Base-by-base conservation (phyloP, 2,329 filamentous ascomycete species). In the Talaromyces albobiverticillius region DNA sequence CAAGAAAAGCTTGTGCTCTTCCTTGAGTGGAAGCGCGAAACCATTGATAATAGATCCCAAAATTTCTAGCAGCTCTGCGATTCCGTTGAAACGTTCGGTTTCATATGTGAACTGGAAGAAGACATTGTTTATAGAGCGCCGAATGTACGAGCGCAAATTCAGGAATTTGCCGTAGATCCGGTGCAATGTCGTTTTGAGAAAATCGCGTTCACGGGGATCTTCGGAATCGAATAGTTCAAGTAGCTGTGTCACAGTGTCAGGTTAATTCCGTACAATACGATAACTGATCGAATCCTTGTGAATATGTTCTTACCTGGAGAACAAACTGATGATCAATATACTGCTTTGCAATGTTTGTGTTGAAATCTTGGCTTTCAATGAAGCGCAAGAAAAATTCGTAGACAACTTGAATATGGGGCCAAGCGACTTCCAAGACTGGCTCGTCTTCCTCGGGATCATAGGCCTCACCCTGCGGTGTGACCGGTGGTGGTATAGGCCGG, bases 91-190 rank as follows among this genome's bases (percentile, higher is more conserved):
- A 56, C 94, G 84, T 74, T 99, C 94, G 3, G 94, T 99, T 75
- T 99, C 94, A 71, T 99, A 99, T 57, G 91, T 92, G 73, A 99
- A 99, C 70, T 99, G 94, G 82, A 99, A 99, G 78, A 99, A 99
- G 64, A 99, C 94, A 67, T 99, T 97, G 83, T 99, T 99, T 82
- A 99, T 99, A 54, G 94, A 99, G 65, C 94, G 86, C 68, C 94
- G 84, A 68, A 99, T 99, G 73, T 95, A 99, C 26, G 94, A 97
- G 57, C 94, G 87, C 59, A 99, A 81, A 71, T 99, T 99, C 64
- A 99, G 82, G 75, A 99, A 99, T 77, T 99, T 99, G 67, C 94
- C 94, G 69, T 99, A 99, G 69, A 99, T 99, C 59, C 94, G 86
- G 75, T 99, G 94, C 53, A 99, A 80, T 0, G 94, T 99, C 0